Evolutionary conservation across 2,329 filamentous ascomycete genomes (phyloP).

Genomic region (Fusarium sp.): DNA sequence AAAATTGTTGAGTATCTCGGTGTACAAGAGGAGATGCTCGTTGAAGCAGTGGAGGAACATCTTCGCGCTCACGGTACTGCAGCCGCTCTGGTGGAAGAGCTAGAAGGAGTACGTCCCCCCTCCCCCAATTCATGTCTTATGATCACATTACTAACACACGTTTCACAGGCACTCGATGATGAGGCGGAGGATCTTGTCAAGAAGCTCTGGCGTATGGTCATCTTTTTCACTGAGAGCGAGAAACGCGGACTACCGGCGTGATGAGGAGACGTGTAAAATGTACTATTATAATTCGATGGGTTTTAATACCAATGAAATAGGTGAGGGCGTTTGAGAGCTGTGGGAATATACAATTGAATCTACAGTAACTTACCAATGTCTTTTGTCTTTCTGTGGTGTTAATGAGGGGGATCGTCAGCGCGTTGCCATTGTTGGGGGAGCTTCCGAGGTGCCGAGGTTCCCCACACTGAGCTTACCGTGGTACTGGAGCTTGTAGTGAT

Average conservation of each 20-base stretch:
- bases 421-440: constrained; percentile 22
- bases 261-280: constrained; percentile 26
- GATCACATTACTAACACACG: constrained; percentile 22
- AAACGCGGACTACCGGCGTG: constrained; percentile 84
- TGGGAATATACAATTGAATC: constrained; percentile 13
- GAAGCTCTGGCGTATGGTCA: constrained; percentile 98
- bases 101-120: constrained; percentile 77
- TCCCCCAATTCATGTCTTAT: neutral
- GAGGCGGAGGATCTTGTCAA: constrained; percentile 94
- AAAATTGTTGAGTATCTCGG: constrained; percentile 98
- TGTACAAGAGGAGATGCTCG: constrained; percentile 94
- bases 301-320: constrained; percentile 21
- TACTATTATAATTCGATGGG: constrained; percentile 31
- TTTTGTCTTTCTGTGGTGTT: neutral
- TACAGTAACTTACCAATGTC: neutral
- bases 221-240: constrained; percentile 96
- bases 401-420: constrained; percentile 26
- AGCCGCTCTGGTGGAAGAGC: constrained; percentile 83
- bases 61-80: constrained; percentile 80
- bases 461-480: constrained; percentile 42
- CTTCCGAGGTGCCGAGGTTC: constrained; percentile 48
- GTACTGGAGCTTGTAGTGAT: constrained; percentile 5
- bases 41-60: constrained; percentile 92
- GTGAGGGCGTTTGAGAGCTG: constrained; percentile 25
- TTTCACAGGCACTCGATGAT: constrained; percentile 82